These are phyloP conservation scores for Pseudoneurospora amorphoporcata DNA, from an alignment of 495 filamentous ascomycete genomes.

Conservation along the genomic window DNA sequence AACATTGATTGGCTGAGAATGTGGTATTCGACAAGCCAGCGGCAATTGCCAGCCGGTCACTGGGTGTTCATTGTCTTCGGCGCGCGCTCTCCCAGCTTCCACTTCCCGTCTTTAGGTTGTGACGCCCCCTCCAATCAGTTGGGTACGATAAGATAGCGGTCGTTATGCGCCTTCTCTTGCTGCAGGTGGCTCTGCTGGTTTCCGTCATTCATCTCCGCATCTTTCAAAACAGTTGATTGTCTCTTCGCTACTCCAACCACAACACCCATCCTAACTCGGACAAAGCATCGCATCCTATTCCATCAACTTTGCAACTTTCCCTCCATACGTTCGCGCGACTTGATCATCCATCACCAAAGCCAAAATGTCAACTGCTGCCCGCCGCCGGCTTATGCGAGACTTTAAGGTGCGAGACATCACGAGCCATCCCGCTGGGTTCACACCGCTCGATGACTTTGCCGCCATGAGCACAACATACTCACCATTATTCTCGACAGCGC, in stretches of 20 bases:
- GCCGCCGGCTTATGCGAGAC: constrained; percentile 92
- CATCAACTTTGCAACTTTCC: neutral
- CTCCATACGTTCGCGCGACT: neutral
- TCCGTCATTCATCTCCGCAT: neutral
- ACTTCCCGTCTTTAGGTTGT: neutral
- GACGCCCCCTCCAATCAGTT: neutral
- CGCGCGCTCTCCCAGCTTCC: neutral
- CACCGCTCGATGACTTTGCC: neutral
- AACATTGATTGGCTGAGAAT: neutral
- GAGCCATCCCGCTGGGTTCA: neutral
- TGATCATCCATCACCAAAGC: neutral
- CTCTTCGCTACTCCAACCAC: neutral
- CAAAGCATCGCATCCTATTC: neutral
- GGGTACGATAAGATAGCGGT: neutral
- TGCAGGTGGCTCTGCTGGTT: neutral
- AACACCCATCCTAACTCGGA: neutral
- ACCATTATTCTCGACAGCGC: constrained; percentile 46
- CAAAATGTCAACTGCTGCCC: constrained; percentile 85
- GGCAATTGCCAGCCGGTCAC: neutral
- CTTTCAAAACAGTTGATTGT: neutral
- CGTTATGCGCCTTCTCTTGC: neutral
- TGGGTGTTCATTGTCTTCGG: neutral
- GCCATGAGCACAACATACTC: constrained; percentile 2
- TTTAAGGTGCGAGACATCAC: constrained; percentile 68
- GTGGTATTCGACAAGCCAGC: neutral